Evolutionary conservation across 2,329 filamentous ascomycete genomes (phyloP).

Genomic region (Aspergillus japonicus): DNA sequence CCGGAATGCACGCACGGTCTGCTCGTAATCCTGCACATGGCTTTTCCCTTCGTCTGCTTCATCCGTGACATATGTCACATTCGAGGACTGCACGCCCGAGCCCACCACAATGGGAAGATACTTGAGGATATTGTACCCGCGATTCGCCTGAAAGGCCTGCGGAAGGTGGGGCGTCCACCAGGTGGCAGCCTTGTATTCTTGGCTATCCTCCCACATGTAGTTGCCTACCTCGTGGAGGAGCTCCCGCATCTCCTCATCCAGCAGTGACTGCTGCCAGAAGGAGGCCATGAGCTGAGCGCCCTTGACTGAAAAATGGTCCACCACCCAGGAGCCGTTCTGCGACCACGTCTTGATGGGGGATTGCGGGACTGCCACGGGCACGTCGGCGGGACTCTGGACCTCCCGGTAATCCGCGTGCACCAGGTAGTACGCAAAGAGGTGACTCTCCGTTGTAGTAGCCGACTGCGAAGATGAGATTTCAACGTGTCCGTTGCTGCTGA

Average conservation of each 20-base stretch:
- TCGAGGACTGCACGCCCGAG: slow-evolving; percentile 23
- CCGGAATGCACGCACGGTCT: not conserved
- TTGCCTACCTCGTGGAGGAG: slow-evolving; percentile 1
- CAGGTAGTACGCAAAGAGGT: not conserved
- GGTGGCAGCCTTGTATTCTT: slow-evolving; percentile 33
- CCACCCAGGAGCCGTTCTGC: slow-evolving; percentile 1
- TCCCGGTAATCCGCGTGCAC: slow-evolving; percentile 1
- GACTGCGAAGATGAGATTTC: not conserved
- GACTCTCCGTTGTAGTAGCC: not conserved
- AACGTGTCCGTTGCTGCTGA: not conserved
- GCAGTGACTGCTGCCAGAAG: slow-evolving; percentile 6
- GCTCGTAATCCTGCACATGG: slow-evolving; percentile 23
- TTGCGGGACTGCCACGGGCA: not conserved
- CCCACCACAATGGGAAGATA: slow-evolving; percentile 34
- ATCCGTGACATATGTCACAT: not conserved
- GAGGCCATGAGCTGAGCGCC: not conserved
- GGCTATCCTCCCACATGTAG: slow-evolving; percentile 25
- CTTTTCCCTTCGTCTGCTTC: slow-evolving; percentile 9
- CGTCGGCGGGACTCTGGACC: not conserved
- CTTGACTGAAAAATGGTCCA: slow-evolving; percentile 1
- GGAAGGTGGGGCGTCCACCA: slow-evolving; percentile 41
- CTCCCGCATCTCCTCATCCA: not conserved
- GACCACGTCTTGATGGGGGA: not conserved
- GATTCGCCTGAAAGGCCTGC: slow-evolving; percentile 27
- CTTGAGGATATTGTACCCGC: slow-evolving; percentile 35